Evolutionary conservation across 2,329 filamentous ascomycete genomes (phyloP).

Genomic region (Magnaporthiopsis incrustans): DNA sequence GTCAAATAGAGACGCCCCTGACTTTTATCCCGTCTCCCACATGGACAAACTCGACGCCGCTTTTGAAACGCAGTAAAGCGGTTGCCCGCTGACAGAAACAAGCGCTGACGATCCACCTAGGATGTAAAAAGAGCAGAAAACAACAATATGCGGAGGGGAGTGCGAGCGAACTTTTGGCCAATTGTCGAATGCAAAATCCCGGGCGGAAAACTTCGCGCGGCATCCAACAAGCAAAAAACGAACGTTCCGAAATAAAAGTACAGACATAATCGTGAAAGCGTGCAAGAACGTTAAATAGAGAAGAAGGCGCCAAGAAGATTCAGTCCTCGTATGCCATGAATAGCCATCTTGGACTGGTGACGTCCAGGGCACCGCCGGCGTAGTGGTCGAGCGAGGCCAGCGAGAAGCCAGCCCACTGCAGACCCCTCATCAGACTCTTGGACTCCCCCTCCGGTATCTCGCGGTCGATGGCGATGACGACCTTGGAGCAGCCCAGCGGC

Average conservation of each 20-base stretch:
- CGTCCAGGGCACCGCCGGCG: slow-evolving; percentile 48
- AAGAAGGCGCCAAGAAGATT: neutral
- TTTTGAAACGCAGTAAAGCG: neutral
- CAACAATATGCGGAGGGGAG: neutral
- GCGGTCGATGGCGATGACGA: slow-evolving; percentile 77
- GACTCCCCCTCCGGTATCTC: slow-evolving; percentile 52
- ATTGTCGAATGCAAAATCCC: neutral
- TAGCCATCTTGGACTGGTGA: slow-evolving; percentile 72
- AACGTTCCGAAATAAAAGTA: slow-evolving; percentile 4
- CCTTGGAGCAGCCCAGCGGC: slow-evolving; percentile 65
- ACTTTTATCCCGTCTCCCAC: neutral
- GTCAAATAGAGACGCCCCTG: neutral
- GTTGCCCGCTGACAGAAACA: neutral
- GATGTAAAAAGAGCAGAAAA: neutral
- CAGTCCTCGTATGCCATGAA: slow-evolving; percentile 85
- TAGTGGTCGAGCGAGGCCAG: slow-evolving; percentile 73
- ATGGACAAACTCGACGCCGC: neutral
- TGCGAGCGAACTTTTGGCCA: neutral
- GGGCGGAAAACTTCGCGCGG: neutral
- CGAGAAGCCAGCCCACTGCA: slow-evolving; percentile 91
- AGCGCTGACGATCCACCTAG: neutral
- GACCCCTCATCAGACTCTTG: slow-evolving; percentile 65
- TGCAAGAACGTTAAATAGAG: neutral
- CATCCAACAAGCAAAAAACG: neutral
- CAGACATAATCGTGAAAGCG: neutral